These are phyloP conservation scores for Auxenochlorella pyrenoidosa DNA, from an alignment of 139 green algal species.

Conservation along the genomic window DNA sequence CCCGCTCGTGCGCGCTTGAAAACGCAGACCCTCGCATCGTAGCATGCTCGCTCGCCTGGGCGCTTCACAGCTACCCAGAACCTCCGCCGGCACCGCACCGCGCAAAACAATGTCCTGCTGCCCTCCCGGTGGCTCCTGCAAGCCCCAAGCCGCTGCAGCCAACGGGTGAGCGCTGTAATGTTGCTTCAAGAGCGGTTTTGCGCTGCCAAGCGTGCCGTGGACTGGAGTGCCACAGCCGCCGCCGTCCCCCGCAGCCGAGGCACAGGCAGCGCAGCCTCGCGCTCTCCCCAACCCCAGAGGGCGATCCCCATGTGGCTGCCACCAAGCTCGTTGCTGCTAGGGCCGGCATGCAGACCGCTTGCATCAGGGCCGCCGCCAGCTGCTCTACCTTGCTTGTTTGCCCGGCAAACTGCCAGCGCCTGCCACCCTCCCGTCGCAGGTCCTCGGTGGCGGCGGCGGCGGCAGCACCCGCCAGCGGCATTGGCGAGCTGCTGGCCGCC, in stretches of 20 bases:
- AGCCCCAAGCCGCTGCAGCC: not conserved
- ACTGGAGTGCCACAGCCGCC: not conserved
- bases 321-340: not conserved
- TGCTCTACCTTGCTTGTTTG: not conserved
- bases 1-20: not conserved
- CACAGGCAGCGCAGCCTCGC: no score
- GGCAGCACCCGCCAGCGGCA: not conserved
- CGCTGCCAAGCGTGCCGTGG: no score
- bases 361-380: not conserved
- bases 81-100: not conserved
- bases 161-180: not conserved
- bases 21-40: not conserved
- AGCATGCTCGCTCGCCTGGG: not conserved
- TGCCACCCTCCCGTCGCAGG: not conserved
- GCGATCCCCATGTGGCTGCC: no score
- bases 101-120: not conserved
- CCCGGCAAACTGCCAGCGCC: not conserved
- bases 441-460: not conserved
- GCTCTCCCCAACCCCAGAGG: no score
- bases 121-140: not conserved
- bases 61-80: not conserved
- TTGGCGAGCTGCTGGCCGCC: slow-evolving; percentile 31
- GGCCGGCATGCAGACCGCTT: not conserved
- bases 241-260: not conserved
- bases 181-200: not conserved